Base-by-base conservation (phyloP, 495 filamentous ascomycete genomes). In the Copromyces sp. region DNA sequence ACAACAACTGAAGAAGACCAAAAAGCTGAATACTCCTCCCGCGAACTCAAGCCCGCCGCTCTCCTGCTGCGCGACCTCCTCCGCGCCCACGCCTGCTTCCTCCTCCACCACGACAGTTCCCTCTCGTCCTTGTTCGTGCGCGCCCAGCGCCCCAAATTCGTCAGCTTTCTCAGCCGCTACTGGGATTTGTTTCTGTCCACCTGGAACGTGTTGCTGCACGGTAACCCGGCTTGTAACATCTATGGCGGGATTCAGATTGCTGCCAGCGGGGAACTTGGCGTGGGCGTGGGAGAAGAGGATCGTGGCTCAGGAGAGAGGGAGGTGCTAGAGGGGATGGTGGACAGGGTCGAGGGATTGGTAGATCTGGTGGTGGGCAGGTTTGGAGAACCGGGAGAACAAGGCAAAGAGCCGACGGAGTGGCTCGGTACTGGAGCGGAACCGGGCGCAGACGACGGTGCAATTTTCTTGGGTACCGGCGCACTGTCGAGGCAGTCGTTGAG, bases 261-360 rank as follows among this genome's bases (percentile, higher is more conserved):
- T 17, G 93, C 91, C 37, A 92, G 93, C 44, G 95, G 95, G 7
- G 94, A 97, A 81, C 89, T 97, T 35, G 96, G 95, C 20, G 87
- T 97, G 17, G 96, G 96, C 1, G 94, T 98, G 14, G 95, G 94
- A 39, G 94, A 97, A 78, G 94, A 97, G 82, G 93, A 97, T 73
- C 89, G 94, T 83, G 94, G 94, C 3, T 97, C 93, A 75, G 93
- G 93, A 16, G 94, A 97, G 82, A 83, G 94, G 76, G 94, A 94
- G 76, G 95, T 98, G 1, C 84, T 99, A 2, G 95, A 97, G 79
- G 93, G 92, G 20, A 89, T 97, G 76, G 88, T 93, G 79, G 80
- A 88, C 79, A 74, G 92, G 82, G 80, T 86, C 41, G 83, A 89
- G 53, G 82, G 95, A 86, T 39, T 89, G 89, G 87, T 97, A 24